Percentiles rank a stretch among this genome's conserved stretches.
Conservation (phyloP, 2,329 filamentous ascomycete species). For the Blumeria hordei region DNA sequence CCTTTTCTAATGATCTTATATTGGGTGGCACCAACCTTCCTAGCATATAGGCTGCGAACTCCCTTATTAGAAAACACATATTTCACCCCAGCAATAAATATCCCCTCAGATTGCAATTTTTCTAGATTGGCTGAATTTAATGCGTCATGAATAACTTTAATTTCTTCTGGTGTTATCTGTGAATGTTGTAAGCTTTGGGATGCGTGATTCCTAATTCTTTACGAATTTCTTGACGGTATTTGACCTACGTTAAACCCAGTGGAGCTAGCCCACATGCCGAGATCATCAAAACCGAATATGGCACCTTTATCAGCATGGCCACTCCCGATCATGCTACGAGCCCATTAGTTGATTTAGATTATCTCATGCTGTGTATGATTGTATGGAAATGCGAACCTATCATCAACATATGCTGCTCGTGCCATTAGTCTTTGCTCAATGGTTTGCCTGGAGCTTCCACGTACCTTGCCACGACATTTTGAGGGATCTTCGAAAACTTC, state of each 20-base stretch:
- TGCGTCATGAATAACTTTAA: constrained; percentile 31
- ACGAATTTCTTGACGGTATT: neutral
- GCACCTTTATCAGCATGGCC: constrained; percentile 64
- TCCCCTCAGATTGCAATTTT: constrained; percentile 44
- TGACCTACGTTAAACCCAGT: constrained; percentile 29
- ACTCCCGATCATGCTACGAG: constrained; percentile 48
- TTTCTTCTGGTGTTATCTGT: constrained; percentile 33
- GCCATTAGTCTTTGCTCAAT: constrained; percentile 10
- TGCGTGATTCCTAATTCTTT: neutral
- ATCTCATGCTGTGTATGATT: neutral
- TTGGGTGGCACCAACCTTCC: constrained; percentile 35
- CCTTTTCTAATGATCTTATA: neutral
- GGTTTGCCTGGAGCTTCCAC: constrained; percentile 12
- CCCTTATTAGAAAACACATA: constrained; percentile 57
- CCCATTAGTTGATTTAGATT: constrained; percentile 7
- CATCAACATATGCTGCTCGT: constrained; percentile 31
- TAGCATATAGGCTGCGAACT: constrained; percentile 59
- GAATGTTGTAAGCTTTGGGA: constrained; percentile 9
- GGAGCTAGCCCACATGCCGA: constrained; percentile 55
- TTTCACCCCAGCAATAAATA: constrained; percentile 53
- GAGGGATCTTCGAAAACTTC: constrained; percentile 4
- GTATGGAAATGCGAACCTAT: constrained; percentile 22
- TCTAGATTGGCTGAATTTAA: constrained; percentile 23
- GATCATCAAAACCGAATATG: constrained; percentile 60
- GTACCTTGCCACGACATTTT: constrained; percentile 58